Evolutionary conservation across 1,139 yeast species (phyloP), one percentile per base, ranked within the genome.

Genomic region (Scheffersomyces segobiensis): DNA sequence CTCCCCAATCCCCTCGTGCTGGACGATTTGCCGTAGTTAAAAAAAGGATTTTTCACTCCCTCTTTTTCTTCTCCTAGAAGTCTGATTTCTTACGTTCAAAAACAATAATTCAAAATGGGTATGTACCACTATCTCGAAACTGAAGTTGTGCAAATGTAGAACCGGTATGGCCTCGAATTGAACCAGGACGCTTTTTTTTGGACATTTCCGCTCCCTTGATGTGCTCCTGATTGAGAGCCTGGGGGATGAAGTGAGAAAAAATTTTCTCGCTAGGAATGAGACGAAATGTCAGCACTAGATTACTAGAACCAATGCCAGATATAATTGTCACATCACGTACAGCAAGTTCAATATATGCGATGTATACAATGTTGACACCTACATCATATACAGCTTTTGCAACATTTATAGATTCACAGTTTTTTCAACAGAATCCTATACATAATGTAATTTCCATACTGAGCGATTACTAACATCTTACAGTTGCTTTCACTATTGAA

Each of bases 401-500:
- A 32, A 14, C 42, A 32, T 32, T 12, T 32, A 32, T 17, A 32
- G 17, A 32, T 32, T 32, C 42, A 32, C 42, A 32, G 17, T 17
- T 10, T 32, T 32, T 24, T 5, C 26, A 24, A 12, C 42, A 24
- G 32, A 14, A 12, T 12, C 42, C 42, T 32, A 7, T 32, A 32
- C 42, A 10, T 32, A 14, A 32, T 32, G 32, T 4, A 24, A 7
- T 32, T 17, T 32, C 12, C 42, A 14, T 32, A 32, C 50, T 26
- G 22, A 54, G 3, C 49, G 20, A 53, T 20, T 62, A 63, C 66
- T 66, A 66, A 65, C 67, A 18, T 52, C 7, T 50, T 53, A 7
- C 73, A 85, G 90, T 87, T 82, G 87, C 88, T 79, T 86, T 86
- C 85, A 86, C 89, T 78, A 86, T 86, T 80, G 90, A 89, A 84